A percentile compares a stretch with the other conserved stretches of the same genome.
Evolutionary conservation across 208 protist genomes (phyloP).

Genomic region (Porcisia hertigi): DNA sequence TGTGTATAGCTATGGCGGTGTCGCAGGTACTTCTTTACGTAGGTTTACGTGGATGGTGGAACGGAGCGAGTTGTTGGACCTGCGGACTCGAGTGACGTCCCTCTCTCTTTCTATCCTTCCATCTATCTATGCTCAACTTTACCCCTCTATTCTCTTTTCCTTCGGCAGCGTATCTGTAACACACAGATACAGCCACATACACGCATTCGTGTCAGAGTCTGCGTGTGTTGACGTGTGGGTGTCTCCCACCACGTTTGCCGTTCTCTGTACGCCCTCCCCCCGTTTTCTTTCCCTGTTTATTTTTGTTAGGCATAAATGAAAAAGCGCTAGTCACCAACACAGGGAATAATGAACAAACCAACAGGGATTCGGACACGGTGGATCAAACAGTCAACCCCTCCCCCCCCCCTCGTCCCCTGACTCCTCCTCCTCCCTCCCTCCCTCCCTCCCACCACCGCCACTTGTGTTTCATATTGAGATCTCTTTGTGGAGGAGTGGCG

Average conservation of each 20-base stretch:
- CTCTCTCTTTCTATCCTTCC: neutral
- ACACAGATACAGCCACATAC: neutral
- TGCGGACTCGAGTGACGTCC: neutral
- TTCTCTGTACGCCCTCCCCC: neutral
- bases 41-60: neutral
- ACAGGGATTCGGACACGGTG: neutral
- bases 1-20: neutral
- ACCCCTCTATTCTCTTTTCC: too few species aligned
- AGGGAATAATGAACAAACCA: too few species aligned
- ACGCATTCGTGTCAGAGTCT: neutral
- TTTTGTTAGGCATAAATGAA: neutral
- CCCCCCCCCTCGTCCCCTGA: too few species aligned
- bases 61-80: neutral
- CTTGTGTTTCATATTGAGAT: too few species aligned
- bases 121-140: too few species aligned
- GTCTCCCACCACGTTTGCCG: neutral
- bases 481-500: too few species aligned
- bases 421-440: too few species aligned
- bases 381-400: too few species aligned
- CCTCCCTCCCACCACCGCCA: too few species aligned
- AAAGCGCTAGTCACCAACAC: neutral
- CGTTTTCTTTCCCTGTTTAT: neutral
- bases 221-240: neutral
- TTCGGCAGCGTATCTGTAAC: neutral
- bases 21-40: neutral